Evolutionary conservation across 2,329 filamentous ascomycete species (phyloP).

Genomic region (Elsinoe perseae): DNA sequence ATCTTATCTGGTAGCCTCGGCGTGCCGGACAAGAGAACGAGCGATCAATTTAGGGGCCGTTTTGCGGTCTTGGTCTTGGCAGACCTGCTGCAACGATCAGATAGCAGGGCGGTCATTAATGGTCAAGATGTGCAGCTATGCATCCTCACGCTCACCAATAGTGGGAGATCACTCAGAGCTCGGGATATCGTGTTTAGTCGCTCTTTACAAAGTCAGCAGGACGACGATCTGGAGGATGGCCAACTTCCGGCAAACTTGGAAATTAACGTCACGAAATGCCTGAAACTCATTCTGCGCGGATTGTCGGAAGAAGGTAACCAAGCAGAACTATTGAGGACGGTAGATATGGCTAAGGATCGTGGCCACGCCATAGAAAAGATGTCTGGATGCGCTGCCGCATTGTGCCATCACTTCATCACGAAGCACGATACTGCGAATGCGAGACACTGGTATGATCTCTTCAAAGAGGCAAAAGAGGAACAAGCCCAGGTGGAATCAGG

Average conservation of each 20-base stretch:
- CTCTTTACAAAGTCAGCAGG: neutral
- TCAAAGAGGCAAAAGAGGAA: neutral
- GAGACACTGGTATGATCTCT: constrained; percentile 2
- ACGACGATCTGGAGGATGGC: neutral
- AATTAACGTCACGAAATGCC: neutral
- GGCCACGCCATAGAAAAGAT: neutral
- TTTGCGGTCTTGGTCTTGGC: neutral
- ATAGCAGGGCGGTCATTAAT: neutral
- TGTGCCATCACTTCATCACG: neutral
- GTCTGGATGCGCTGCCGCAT: neutral
- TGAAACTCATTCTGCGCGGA: neutral
- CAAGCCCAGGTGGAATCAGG: neutral
- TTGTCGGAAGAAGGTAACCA: neutral
- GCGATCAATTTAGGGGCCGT: neutral
- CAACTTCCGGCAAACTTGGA: neutral
- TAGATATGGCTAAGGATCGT: neutral
- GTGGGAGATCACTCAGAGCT: neutral
- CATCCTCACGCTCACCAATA: neutral
- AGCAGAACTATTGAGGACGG: neutral
- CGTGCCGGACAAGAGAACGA: neutral
- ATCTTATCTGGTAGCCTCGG: neutral
- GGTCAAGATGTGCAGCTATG: neutral
- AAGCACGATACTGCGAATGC: neutral
- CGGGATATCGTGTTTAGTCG: neutral
- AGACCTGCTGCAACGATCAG: neutral